Evolutionary conservation across 805 yeast genomes (phyloP).

Genomic region (Blastobotrys mokoenaii): DNA sequence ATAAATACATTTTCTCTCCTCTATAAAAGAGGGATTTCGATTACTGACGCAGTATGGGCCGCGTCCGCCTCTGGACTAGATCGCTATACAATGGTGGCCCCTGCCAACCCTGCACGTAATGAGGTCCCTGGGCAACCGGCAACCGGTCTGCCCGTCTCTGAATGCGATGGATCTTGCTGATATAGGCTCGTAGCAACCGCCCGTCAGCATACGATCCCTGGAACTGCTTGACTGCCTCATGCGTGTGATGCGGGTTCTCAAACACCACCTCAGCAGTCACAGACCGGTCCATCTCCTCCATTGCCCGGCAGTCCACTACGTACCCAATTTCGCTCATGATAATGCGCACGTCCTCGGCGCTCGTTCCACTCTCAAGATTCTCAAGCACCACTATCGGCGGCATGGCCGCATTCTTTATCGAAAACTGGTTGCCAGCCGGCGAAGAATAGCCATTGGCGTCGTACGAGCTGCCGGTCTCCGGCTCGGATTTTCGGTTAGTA

Average conservation of each 20-base stretch:
- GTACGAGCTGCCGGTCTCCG: too few relatives aligned
- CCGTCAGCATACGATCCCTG: constrained; percentile 44
- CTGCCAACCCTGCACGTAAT: constrained; percentile 9
- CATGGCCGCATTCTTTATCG: constrained; percentile 9
- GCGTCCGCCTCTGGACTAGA: neutral
- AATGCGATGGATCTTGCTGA: constrained; percentile 19
- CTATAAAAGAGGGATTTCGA: too few relatives aligned
- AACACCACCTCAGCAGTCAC: constrained; percentile 24
- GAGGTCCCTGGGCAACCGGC: neutral
- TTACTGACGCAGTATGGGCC: constrained; percentile 6
- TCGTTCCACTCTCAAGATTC: constrained; percentile 28
- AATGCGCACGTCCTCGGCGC: constrained; percentile 23
- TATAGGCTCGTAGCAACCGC: constrained; percentile 30
- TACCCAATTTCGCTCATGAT: constrained; percentile 21
- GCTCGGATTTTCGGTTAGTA: too few relatives aligned
- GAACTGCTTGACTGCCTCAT: constrained; percentile 27
- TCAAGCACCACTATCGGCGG: constrained; percentile 23
- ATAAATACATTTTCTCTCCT: neutral
- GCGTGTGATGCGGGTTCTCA: constrained; percentile 24
- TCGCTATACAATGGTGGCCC: constrained; percentile 18
- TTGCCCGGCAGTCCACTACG: constrained; percentile 17
- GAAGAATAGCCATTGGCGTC: too few relatives aligned
- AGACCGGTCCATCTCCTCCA: constrained; percentile 7
- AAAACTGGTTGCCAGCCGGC: too few relatives aligned
- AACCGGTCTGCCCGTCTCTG: constrained; percentile 1